Conservation (phyloP, 805 yeast species). For the Tetrapisispora pingtungensis region DNA sequence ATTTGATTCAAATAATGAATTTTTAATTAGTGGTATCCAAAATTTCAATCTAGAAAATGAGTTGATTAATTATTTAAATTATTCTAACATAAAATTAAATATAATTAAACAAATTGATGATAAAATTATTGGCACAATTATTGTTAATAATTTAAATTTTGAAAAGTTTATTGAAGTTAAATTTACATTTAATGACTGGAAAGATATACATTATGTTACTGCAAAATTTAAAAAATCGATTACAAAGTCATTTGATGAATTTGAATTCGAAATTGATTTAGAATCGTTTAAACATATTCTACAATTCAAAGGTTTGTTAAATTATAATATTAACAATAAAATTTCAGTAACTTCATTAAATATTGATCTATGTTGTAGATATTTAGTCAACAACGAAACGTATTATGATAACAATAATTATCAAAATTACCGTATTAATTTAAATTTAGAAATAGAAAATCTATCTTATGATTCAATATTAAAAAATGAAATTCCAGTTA, state of each 20-base stretch:
- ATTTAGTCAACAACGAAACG: slow-evolving; percentile 27
- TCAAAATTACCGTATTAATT: slow-evolving; percentile 22
- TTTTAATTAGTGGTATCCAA: too few relatives aligned
- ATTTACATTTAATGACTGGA: slow-evolving; percentile 28
- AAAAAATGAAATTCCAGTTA: too few relatives aligned
- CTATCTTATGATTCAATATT: background rate
- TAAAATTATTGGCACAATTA: slow-evolving; percentile 19
- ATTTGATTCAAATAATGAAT: background rate
- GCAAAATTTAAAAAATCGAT: slow-evolving; percentile 22
- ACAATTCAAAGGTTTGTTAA: slow-evolving; percentile 16
- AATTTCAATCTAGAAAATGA: background rate
- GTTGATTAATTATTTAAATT: slow-evolving; percentile 1
- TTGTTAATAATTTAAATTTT: slow-evolving; percentile 26
- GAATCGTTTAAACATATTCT: slow-evolving; percentile 21
- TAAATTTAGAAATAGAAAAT: background rate
- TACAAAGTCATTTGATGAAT: slow-evolving; percentile 22
- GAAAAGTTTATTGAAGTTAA: slow-evolving; percentile 28
- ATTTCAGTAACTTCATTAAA: slow-evolving; percentile 10
- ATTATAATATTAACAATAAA: slow-evolving; percentile 6
- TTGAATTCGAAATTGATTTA: slow-evolving; percentile 23
- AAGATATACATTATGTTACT: slow-evolving; percentile 23
- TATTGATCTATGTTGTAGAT: slow-evolving; percentile 26
- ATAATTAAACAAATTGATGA: slow-evolving; percentile 5
- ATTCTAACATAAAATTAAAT: slow-evolving; percentile 13
- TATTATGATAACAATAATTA: slow-evolving; percentile 30